Conservation (phyloP, 2,329 filamentous ascomycete species). For the Ophioceras dolichostomum region DNA sequence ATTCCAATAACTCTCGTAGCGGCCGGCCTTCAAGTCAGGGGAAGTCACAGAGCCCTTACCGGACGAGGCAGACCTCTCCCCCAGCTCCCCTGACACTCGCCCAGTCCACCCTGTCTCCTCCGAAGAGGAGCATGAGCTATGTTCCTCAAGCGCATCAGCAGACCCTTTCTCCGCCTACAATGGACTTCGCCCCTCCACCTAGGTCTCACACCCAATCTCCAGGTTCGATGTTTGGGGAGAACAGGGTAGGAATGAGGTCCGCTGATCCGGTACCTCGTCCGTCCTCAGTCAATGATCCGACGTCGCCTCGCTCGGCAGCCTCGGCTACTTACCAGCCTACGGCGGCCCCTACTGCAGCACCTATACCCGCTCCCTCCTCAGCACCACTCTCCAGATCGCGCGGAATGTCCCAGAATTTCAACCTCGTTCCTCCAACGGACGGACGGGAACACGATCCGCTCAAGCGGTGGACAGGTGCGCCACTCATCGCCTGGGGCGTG, state of each 20-base stretch:
- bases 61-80: conserved; percentile 35
- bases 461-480: conserved; percentile 81
- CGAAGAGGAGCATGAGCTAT: conserved; percentile 44
- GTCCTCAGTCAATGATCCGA: conserved; percentile 36
- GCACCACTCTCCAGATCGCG: conserved; percentile 25
- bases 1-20: too few relatives aligned
- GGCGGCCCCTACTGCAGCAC: too few relatives aligned
- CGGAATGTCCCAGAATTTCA: conserved; percentile 41
- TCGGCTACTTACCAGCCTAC: too few relatives aligned
- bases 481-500: conserved; percentile 78
- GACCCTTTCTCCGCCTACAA: conserved; percentile 1
- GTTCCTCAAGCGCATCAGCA: conserved; percentile 20
- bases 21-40: too few relatives aligned
- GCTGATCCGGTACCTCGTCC: conserved; percentile 38
- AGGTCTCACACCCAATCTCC: conserved; percentile 54
- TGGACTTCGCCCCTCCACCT: conserved; percentile 40
- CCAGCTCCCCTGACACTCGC: conserved; percentile 20
- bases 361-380: conserved; percentile 4
- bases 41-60: conserved; percentile 7
- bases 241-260: conserved; percentile 17
- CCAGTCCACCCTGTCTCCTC: conserved; percentile 36
- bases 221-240: conserved; percentile 30
- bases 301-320: conserved; percentile 20
- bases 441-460: conserved; percentile 63
- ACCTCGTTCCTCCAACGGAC: conserved; percentile 50